These are phyloP conservation scores for Exophiala sideris DNA, from an alignment of 2,329 filamentous ascomycete species.

Conservation along the genomic window DNA sequence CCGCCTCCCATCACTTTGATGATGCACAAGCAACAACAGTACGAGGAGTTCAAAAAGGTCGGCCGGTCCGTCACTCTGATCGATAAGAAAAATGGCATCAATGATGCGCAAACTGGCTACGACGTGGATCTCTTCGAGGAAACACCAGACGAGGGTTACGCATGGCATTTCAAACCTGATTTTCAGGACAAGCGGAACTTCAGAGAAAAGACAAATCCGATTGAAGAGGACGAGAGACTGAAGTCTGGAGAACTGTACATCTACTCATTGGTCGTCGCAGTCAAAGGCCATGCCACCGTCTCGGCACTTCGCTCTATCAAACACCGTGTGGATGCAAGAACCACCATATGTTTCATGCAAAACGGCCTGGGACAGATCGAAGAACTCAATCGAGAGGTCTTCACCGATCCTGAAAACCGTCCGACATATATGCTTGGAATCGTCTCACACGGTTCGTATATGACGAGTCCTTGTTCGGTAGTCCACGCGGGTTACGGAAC, in stretches of 20 bases:
- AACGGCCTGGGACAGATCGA: conserved; percentile 85
- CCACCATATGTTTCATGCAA: conserved; percentile 72
- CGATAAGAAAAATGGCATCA: conserved; percentile 38
- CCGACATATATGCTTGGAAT: conserved; percentile 76
- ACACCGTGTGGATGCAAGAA: conserved; percentile 62
- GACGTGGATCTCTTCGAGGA: conserved; percentile 39
- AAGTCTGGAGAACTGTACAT: conserved; percentile 52
- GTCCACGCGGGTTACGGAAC: conserved; percentile 59
- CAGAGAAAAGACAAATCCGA: conserved; percentile 16
- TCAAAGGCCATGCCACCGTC: conserved; percentile 69
- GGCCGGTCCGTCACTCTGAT: conserved; percentile 33
- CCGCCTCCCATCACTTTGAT: conserved; percentile 75
- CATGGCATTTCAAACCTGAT: conserved; percentile 17
- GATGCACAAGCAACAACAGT: conserved; percentile 56
- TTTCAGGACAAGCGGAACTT: conserved; percentile 23
- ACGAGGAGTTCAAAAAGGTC: conserved; percentile 34
- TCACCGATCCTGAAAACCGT: conserved; percentile 60
- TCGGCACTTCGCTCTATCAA: conserved; percentile 63
- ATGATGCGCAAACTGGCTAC: conserved; percentile 43
- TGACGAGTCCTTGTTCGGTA: conserved; percentile 49
- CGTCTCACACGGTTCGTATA: conserved; percentile 57
- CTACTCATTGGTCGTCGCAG: conserved; percentile 71
- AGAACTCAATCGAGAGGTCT: conserved; percentile 66
- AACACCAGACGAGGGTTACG: not conserved
- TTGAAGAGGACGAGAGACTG: conserved; percentile 16